phyloP scores from a whole-genome alignment of 495 filamentous ascomycete species.

The Tuber brumale region DNA sequence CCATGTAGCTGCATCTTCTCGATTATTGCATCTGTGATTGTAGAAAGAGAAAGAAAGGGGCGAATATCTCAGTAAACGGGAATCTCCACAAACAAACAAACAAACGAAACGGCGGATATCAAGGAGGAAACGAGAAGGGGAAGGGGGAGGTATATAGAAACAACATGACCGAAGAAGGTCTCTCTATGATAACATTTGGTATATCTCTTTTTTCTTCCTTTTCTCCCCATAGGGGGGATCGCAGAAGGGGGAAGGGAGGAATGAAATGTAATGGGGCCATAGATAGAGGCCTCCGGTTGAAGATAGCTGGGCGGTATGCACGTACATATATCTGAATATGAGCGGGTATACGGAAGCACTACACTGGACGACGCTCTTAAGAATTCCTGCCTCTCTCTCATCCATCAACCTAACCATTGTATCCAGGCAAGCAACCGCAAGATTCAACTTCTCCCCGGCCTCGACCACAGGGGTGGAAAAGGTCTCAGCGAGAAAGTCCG shows the following conservation, averaged over 20 bases:
- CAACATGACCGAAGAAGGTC: background rate
- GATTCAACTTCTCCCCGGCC: conserved; percentile 64
- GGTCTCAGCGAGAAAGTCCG: conserved; percentile 91
- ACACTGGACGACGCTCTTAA: conserved; percentile 77
- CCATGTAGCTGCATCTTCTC: conserved; percentile 72
- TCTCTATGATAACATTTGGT: conserved; percentile 1
- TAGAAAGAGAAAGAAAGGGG: conserved; percentile 35
- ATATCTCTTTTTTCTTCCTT: background rate
- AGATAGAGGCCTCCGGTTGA: background rate
- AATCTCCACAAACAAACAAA: conserved; percentile 27
- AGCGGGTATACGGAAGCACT: conserved; percentile 86
- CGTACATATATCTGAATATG: conserved; percentile 88
- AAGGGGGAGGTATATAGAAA: background rate
- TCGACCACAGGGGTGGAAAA: conserved; percentile 78
- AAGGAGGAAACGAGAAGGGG: background rate
- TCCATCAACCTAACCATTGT: conserved; percentile 67
- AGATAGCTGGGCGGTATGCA: conserved; percentile 42
- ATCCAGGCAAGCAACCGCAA: conserved; percentile 65
- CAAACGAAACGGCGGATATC: conserved; percentile 14
- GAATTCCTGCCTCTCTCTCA: conserved; percentile 63
- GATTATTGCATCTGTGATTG: conserved; percentile 64
- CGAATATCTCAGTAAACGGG: conserved; percentile 41
- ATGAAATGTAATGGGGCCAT: background rate
- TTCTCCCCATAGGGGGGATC: conserved; percentile 9
- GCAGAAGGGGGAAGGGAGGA: conserved; percentile 11